Conservation (phyloP, 2,329 filamentous ascomycete genomes). For the Epichloe festucae region DNA sequence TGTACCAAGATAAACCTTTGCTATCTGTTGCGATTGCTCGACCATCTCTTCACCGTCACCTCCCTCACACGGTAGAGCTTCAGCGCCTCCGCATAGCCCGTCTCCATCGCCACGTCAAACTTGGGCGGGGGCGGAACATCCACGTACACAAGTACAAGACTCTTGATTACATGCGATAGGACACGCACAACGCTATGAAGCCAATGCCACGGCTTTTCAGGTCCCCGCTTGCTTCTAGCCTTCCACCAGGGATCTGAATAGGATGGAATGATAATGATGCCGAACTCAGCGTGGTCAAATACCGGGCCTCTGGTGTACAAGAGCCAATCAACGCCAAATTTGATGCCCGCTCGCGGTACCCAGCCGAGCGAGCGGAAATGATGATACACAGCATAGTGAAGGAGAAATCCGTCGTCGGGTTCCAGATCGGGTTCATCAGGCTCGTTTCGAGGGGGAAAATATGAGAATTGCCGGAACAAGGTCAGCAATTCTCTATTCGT, state of each 20-base stretch:
- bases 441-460: conserved; percentile 45
- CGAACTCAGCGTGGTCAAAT: conserved; percentile 92
- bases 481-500: conserved; percentile 45
- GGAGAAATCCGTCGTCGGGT: conserved; percentile 71
- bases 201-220: conserved; percentile 58
- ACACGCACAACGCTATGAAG: conserved; percentile 84
- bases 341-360: conserved; percentile 84
- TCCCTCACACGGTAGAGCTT: conserved; percentile 65
- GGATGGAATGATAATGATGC: conserved; percentile 69
- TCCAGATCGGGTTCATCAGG: conserved; percentile 31
- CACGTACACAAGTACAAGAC: conserved; percentile 77
- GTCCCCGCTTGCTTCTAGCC: conserved; percentile 34
- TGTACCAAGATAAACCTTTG: not conserved
- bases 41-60: conserved; percentile 71
- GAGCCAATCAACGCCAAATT: conserved; percentile 92
- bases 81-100: conserved; percentile 51
- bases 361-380: conserved; percentile 93
- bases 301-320: conserved; percentile 87
- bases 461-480: conserved; percentile 56
- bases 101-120: conserved; percentile 27
- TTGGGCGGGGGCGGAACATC: conserved; percentile 63
- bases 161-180: conserved; percentile 82
- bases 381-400: conserved; percentile 85
- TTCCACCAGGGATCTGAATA: conserved; percentile 68
- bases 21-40: conserved; percentile 58